These are phyloP conservation scores for Rubia balearica DNA, from an alignment of 305 asterid genomes.

Conservation along the genomic window DNA sequence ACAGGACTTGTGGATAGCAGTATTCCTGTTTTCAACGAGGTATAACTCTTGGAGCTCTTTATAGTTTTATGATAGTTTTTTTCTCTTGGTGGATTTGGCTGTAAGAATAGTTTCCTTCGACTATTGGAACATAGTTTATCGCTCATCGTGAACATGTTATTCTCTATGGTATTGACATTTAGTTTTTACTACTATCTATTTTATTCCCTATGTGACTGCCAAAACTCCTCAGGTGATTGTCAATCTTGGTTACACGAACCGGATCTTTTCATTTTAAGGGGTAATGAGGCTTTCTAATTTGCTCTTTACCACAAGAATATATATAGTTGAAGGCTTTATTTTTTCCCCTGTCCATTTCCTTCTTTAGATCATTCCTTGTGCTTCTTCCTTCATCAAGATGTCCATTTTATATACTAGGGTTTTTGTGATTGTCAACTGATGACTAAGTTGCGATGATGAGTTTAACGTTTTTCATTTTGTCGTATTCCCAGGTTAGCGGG, in stretches of 20 bases:
- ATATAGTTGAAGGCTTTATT: neutral
- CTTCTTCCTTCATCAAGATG: neutral
- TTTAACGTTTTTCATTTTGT: conserved; percentile 12
- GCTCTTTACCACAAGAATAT: neutral
- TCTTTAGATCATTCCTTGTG: neutral
- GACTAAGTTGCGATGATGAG: conserved; percentile 3
- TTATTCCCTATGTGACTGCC: conserved; percentile 20
- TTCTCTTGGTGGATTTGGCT: conserved; percentile 11
- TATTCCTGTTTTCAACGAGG: conserved; percentile 95
- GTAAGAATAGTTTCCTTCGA: neutral
- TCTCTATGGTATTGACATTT: neutral
- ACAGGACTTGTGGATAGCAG: conserved; percentile 99
- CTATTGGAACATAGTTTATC: neutral
- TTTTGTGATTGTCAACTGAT: neutral
- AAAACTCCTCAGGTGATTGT: conserved; percentile 63
- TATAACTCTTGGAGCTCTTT: conserved; percentile 21
- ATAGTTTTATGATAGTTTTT: neutral
- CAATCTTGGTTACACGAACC: conserved; percentile 70
- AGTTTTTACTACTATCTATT: conserved; percentile 5
- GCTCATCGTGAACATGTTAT: too few relatives aligned
- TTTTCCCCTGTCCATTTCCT: neutral
- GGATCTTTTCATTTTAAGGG: conserved; percentile 78
- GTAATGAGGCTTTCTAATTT: conserved; percentile 26
- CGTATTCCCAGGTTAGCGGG: conserved; percentile 42
- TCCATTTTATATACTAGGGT: neutral